phyloP scores from a whole-genome alignment of 108 stramenopile species.

The Chaetoceros muelleri region DNA sequence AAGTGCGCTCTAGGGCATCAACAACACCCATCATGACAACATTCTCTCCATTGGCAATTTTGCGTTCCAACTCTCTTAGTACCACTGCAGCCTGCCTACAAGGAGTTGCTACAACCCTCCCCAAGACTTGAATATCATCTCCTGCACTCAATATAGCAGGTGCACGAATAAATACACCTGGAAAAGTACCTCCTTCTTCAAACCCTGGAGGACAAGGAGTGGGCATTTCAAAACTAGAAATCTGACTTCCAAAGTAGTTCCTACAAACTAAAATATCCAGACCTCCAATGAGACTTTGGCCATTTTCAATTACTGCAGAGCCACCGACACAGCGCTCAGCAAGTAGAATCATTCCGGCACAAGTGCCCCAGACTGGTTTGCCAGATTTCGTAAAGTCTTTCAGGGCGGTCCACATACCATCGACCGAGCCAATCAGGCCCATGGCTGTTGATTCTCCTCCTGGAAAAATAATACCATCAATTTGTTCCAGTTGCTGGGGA shows the following conservation, averaged over 20 bases:
- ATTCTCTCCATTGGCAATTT: constrained; percentile 62
- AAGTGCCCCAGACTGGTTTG: constrained; percentile 96
- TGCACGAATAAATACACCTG: constrained; percentile 96
- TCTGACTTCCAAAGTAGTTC: constrained; percentile 97
- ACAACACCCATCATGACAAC: constrained; percentile 70
- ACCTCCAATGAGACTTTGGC: constrained; percentile 93
- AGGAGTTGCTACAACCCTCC: constrained; percentile 80
- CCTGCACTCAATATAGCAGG: constrained; percentile 89
- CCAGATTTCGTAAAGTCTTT: constrained; percentile 48
- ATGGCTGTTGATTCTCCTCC: constrained; percentile 98
- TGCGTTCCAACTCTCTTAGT: constrained; percentile 63
- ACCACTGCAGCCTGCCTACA: constrained; percentile 81
- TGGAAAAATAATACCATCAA: constrained; percentile 94
- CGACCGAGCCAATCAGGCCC: constrained; percentile 75
- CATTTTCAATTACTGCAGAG: constrained; percentile 81
- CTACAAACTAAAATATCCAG: constrained; percentile 91
- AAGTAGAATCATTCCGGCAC: constrained; percentile 97
- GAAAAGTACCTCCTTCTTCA: constrained; percentile 32
- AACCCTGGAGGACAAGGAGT: constrained; percentile 55
- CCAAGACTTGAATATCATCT: constrained; percentile 64
- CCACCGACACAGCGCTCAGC: constrained; percentile 87
- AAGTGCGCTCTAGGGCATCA: constrained; percentile 46
- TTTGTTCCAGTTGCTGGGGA: constrained; percentile 53
- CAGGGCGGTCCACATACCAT: constrained; percentile 58
- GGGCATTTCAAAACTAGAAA: constrained; percentile 85